These are phyloP conservation scores for Saccharomycopsis selenospora DNA, from an alignment of 805 yeast species.

Conservation along the genomic window DNA sequence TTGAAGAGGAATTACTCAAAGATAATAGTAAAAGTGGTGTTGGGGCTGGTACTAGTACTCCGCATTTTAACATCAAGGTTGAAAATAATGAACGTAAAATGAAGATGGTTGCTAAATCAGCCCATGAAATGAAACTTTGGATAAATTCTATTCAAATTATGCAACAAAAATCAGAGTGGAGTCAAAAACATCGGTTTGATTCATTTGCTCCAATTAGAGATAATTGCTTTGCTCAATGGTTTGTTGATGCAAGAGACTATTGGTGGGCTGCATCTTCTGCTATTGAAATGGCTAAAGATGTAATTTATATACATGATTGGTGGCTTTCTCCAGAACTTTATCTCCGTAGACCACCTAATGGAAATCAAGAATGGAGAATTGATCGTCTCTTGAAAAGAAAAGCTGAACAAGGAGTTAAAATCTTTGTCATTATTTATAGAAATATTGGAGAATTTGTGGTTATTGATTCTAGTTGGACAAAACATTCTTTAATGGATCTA, in stretches of 20 bases:
- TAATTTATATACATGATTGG: slow-evolving; percentile 95
- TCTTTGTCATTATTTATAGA: slow-evolving; percentile 84
- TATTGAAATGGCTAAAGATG: slow-evolving; percentile 86
- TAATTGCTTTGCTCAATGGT: slow-evolving; percentile 88
- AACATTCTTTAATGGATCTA: slow-evolving; percentile 80
- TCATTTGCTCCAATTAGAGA: slow-evolving; percentile 90
- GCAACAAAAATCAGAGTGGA: slow-evolving; percentile 66
- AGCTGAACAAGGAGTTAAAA: slow-evolving; percentile 92
- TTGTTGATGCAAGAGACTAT: slow-evolving; percentile 94
- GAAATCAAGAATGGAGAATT: slow-evolving; percentile 88
- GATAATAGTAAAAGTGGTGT: not conserved
- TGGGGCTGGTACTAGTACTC: slow-evolving; percentile 27
- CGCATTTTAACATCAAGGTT: slow-evolving; percentile 49
- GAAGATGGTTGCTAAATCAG: slow-evolving; percentile 61
- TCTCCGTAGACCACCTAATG: slow-evolving; percentile 88
- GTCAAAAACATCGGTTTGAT: slow-evolving; percentile 64
- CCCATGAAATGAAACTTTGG: slow-evolving; percentile 65
- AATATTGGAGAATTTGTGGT: slow-evolving; percentile 91
- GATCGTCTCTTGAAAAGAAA: slow-evolving; percentile 82
- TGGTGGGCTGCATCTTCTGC: slow-evolving; percentile 96
- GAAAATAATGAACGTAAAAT: slow-evolving; percentile 76
- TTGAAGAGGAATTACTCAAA: slow-evolving; percentile 4
- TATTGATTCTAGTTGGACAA: slow-evolving; percentile 90
- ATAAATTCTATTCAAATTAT: slow-evolving; percentile 61
- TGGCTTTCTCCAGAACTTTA: slow-evolving; percentile 95